Conservation (phyloP, 768 basidiomycete species). For the Crassisporium funariophilum region DNA sequence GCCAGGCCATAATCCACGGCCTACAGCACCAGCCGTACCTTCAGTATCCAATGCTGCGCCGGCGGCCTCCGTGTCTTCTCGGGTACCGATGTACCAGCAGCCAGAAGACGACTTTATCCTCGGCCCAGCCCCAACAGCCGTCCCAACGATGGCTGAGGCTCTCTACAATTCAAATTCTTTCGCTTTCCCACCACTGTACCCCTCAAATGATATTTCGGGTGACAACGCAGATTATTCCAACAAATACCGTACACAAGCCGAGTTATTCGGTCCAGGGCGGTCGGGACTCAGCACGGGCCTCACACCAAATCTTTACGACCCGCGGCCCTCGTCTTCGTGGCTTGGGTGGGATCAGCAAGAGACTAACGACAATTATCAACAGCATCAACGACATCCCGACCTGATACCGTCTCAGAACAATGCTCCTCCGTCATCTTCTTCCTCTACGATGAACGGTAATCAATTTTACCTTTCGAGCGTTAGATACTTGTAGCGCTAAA, state of each 20-base stretch:
- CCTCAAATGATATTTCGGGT: slow-evolving; percentile 13
- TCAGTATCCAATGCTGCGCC: slow-evolving; percentile 8
- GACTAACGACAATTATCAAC: slow-evolving; percentile 1
- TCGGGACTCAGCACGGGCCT: slow-evolving; percentile 18
- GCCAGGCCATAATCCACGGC: slow-evolving; percentile 60
- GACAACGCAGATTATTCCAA: slow-evolving; percentile 40
- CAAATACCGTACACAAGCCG: slow-evolving; percentile 37
- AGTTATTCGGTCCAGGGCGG: slow-evolving; percentile 18
- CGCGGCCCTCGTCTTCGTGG: slow-evolving; percentile 12
- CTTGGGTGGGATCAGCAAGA: slow-evolving; percentile 16
- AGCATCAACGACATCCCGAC: slow-evolving; percentile 4
- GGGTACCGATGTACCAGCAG: slow-evolving; percentile 32
- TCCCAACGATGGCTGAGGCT: slow-evolving; percentile 15
- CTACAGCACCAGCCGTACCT: slow-evolving; percentile 19
- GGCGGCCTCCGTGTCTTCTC: slow-evolving; percentile 18
- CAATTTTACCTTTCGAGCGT: slow-evolving; percentile 31
- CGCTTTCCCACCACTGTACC: slow-evolving; percentile 23
- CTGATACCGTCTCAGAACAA: background rate
- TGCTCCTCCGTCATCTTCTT: slow-evolving; percentile 3
- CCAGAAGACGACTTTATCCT: slow-evolving; percentile 45
- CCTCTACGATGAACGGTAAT: slow-evolving; percentile 29
- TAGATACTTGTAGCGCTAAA: slow-evolving; percentile 37
- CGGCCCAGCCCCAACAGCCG: slow-evolving; percentile 33
- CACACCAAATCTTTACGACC: slow-evolving; percentile 18
- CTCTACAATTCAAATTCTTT: slow-evolving; percentile 25